Conservation (phyloP, 805 yeast species). For the Wickerhamiella kazuoi region DNA sequence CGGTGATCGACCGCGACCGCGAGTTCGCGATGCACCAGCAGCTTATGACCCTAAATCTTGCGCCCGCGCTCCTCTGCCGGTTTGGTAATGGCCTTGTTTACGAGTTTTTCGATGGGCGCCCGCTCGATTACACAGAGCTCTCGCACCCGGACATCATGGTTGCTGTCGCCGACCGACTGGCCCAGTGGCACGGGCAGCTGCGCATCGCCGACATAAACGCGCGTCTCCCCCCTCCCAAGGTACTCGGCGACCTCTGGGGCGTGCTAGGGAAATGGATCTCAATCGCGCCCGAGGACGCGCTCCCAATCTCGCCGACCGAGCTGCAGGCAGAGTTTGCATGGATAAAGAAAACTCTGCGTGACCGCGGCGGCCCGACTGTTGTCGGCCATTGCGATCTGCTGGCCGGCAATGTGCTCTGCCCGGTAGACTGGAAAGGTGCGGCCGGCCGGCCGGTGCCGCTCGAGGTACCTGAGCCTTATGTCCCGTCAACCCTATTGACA, state of each 20-base stretch:
- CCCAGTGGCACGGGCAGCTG: constrained; percentile 48
- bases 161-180: constrained; percentile 45
- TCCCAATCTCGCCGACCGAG: constrained; percentile 24
- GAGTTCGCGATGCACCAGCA: constrained; percentile 56
- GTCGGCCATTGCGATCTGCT: constrained; percentile 56
- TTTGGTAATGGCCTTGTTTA: constrained; percentile 59
- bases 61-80: constrained; percentile 50
- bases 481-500: constrained; percentile 20
- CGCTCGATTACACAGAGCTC: constrained; percentile 40
- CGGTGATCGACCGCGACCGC: constrained; percentile 55
- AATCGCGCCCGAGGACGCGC: constrained; percentile 34
- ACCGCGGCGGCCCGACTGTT: constrained; percentile 34
- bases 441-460: neutral
- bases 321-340: constrained; percentile 37
- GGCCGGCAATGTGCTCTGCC: constrained; percentile 55
- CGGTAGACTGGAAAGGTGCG: constrained; percentile 22
- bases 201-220: constrained; percentile 16
- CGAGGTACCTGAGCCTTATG: neutral
- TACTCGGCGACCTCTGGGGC: constrained; percentile 34
- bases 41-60: constrained; percentile 40
- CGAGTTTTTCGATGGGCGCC: constrained; percentile 48
- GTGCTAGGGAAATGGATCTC: constrained; percentile 45
- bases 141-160: constrained; percentile 31
- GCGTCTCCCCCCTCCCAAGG: constrained; percentile 16
- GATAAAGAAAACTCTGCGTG: constrained; percentile 28